Base-by-base conservation (phyloP, 805 yeast species). In the Diddensiella santjacobensis region DNA sequence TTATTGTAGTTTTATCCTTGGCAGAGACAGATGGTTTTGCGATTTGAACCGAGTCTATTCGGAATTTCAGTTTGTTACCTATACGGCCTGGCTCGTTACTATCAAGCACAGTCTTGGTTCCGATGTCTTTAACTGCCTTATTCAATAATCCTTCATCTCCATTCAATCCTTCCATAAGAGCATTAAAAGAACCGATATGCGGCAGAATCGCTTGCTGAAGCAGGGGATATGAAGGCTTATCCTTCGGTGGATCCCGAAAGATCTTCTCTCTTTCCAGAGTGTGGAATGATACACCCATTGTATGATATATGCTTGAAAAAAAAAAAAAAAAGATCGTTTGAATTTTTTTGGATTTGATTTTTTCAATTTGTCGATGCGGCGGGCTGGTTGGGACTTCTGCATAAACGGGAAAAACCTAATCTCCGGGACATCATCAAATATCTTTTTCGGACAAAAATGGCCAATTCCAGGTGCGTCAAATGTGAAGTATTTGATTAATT, bases 121-220 rank as follows among this genome's bases (percentile, higher is more conserved):
- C 99, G 52, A 93, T 88, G 62, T 93, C 98, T 60, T 83, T 75
- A 41, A 84, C 95, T 1, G 86, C 97, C 44, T 84, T 71, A 65
- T 90, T 88, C 51, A 93, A 73, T 22, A 93, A 67, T 3, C 96
- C 96, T 41, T 91, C 95, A 26, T 26, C 31, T 39, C 74, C 81
- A 15, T 44, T 52, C 20, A 86, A 80, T 39, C 96, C 96, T 50
- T 87, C 95, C 20, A 96, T 86, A 49, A 93, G 73, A 3, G 97
- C 97, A 73, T 93, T 85, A 75, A 93, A 93, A 1, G 98, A 91
- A 5, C 96, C 97, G 48, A 93, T 79, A 66, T 93, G 99, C 3
- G 99, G 99, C 49, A 81, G 80, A 36, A 93, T 93, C 13, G 99
- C 98, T 54, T 88, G 96, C 50, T 78, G 78, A 31, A 93, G 75